phyloP scores from a whole-genome alignment of 1,284 basidiomycete species.

The Naganishia cerealis region DNA sequence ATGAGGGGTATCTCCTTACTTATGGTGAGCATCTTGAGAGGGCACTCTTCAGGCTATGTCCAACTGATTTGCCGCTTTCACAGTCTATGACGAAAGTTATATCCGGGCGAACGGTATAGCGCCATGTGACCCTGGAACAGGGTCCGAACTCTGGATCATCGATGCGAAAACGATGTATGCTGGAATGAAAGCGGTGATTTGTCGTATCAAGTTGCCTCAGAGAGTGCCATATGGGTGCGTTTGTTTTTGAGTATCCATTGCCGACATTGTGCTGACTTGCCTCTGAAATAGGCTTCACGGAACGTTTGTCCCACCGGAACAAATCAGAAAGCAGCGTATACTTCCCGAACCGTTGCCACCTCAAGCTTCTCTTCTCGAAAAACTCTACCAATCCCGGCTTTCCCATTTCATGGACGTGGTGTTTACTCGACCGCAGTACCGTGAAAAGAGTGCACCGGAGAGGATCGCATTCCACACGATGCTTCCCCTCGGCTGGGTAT shows the following conservation, averaged over 20 bases:
- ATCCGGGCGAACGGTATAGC: slow-evolving; percentile 51
- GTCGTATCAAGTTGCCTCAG: slow-evolving; percentile 55
- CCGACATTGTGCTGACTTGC: slow-evolving; percentile 14
- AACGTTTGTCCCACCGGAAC: slow-evolving; percentile 40
- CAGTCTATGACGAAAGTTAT: slow-evolving; percentile 55
- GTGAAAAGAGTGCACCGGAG: slow-evolving; percentile 39
- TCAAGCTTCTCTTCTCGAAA: slow-evolving; percentile 42
- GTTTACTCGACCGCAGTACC: slow-evolving; percentile 38
- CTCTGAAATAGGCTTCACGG: slow-evolving; percentile 41
- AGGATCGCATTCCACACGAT: slow-evolving; percentile 37
- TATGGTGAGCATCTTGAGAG: slow-evolving; percentile 48
- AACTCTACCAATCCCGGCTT: slow-evolving; percentile 41
- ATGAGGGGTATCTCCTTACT: slow-evolving; percentile 57
- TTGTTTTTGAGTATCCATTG: background rate
- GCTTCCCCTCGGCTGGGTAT: slow-evolving; percentile 39
- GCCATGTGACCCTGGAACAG: slow-evolving; percentile 45
- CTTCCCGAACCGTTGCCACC: slow-evolving; percentile 32
- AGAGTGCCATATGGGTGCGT: slow-evolving; percentile 51
- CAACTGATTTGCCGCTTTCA: background rate
- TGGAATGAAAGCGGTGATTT: slow-evolving; percentile 52
- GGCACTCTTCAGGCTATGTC: background rate
- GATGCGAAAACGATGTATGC: slow-evolving; percentile 51
- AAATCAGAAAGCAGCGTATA: slow-evolving; percentile 37
- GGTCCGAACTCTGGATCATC: slow-evolving; percentile 56
- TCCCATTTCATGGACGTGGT: slow-evolving; percentile 44